These are phyloP conservation scores for Alternaria brassicicola DNA, from an alignment of 2,329 filamentous ascomycete species.

Conservation along the genomic window DNA sequence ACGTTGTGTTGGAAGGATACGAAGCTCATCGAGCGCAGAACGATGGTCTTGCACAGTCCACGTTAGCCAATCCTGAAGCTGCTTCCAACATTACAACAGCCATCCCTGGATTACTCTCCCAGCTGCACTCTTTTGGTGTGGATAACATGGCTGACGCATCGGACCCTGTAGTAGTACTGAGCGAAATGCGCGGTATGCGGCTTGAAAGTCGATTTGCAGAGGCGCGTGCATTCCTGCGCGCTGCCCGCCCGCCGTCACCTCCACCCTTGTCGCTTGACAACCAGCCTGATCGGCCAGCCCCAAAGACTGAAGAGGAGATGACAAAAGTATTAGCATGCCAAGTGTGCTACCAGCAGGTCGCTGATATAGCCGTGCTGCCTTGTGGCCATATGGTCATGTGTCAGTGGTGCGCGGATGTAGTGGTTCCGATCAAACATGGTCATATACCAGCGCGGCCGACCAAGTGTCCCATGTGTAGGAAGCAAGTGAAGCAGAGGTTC, in stretches of 20 bases:
- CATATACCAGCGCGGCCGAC: constrained; percentile 49
- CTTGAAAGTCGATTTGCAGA: background rate
- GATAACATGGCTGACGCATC: background rate
- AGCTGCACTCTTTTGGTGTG: background rate
- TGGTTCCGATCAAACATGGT: constrained; percentile 52
- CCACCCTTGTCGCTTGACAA: constrained; percentile 52
- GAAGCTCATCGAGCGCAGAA: background rate
- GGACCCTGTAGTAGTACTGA: background rate
- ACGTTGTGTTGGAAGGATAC: background rate
- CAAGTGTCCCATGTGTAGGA: constrained; percentile 56
- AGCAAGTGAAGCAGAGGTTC: constrained; percentile 54
- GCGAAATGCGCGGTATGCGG: background rate
- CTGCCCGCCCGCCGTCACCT: constrained; percentile 17
- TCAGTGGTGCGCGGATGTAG: constrained; percentile 60
- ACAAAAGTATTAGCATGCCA: constrained; percentile 59
- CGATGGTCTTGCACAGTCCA: background rate
- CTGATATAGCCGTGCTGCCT: constrained; percentile 59
- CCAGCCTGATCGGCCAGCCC: constrained; percentile 54
- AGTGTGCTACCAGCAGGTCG: constrained; percentile 59
- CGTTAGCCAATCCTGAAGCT: background rate
- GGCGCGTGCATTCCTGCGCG: constrained; percentile 10
- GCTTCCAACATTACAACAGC: background rate
- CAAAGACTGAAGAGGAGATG: constrained; percentile 57
- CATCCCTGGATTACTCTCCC: background rate
- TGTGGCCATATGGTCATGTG: constrained; percentile 64